These are phyloP conservation scores for Vigna nakashimae DNA, from an alignment of 306 rosid species.

Conservation along the genomic window DNA sequence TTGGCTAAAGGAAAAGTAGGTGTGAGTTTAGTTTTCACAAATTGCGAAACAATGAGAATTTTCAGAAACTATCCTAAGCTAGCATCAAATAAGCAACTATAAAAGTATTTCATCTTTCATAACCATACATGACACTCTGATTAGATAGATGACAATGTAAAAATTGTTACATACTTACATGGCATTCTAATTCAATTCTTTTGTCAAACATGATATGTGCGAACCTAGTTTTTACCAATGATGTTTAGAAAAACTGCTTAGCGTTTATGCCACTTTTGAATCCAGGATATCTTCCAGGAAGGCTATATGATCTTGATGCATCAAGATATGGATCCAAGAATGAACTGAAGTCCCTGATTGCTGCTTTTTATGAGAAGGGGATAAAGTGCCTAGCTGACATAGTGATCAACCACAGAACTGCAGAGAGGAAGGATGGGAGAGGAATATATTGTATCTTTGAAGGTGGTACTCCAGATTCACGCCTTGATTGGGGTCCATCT, in stretches of 20 bases:
- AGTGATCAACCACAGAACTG: constrained; percentile 88
- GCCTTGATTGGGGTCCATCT: constrained; percentile 80
- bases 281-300: constrained; percentile 83
- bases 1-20: not conserved
- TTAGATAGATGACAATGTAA: not conserved
- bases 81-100: not conserved
- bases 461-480: constrained; percentile 72
- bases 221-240: not conserved
- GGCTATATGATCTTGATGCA: constrained; percentile 83
- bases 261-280: not conserved
- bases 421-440: constrained; percentile 69
- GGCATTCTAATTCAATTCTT: not conserved
- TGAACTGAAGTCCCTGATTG: constrained; percentile 68
- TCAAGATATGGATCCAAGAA: constrained; percentile 68
- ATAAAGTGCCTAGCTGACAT: constrained; percentile 77
- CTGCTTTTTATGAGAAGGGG: constrained; percentile 50
- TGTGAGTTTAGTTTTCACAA: not conserved
- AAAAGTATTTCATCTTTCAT: not conserved
- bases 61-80: not conserved
- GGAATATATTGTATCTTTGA: constrained; percentile 79
- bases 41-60: not conserved
- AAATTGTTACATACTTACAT: not conserved
- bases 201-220: not conserved
- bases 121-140: too few species aligned
- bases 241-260: not conserved